Evolutionary conservation across 2,329 filamentous ascomycete species (phyloP), one percentile per base, ranked within the genome.

Genomic region (Camptophora hylomeconis): DNA sequence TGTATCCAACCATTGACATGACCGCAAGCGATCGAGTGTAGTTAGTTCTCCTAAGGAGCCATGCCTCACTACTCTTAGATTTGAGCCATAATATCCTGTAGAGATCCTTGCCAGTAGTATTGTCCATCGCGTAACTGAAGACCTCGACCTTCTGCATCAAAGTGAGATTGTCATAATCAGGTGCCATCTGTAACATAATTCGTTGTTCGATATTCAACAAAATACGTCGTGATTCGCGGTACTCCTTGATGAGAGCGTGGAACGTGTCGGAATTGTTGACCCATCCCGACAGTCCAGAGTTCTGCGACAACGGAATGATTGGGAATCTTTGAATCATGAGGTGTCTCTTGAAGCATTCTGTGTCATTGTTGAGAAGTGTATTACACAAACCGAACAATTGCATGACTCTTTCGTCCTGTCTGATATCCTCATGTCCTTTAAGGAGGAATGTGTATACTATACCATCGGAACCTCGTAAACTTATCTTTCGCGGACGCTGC

Each of bases 1-100:
- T 95, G 55, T 99, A 99, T 39, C 89, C 89, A n/a, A 95, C 89
- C 84, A 99, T 98, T n/a, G 84, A 94, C 89, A 98, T 99, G 47
- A 98, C 89, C 45, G 83, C 89, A 2, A 98, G 67, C 1, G 87
- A 95, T 33, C 89, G 79, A 11, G 89, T 98, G 59, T 98, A 99
- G 52, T 93, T 98, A n/a, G 92, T 98, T 30, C 89, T 79, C 23
- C 89, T 72, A 55, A 95, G 89, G 18, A 99, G 74, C 89, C 89
- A 99, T 2, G 87, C 80, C 55, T 99, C 89, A 0, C 87, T 94
- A 37, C 81, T 92, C 65, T 94, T 94, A 50, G 83, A 93, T 71
- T 98, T 98, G 44, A 99, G 69, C 89, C 92, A 99, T 19, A 99
- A 63, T 2, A 99, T 87, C 20, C 89, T 81, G 57, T 98, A 99